Conservation (phyloP, 148 eudicot genomes). For the Chenopodium berlandieri region DNA sequence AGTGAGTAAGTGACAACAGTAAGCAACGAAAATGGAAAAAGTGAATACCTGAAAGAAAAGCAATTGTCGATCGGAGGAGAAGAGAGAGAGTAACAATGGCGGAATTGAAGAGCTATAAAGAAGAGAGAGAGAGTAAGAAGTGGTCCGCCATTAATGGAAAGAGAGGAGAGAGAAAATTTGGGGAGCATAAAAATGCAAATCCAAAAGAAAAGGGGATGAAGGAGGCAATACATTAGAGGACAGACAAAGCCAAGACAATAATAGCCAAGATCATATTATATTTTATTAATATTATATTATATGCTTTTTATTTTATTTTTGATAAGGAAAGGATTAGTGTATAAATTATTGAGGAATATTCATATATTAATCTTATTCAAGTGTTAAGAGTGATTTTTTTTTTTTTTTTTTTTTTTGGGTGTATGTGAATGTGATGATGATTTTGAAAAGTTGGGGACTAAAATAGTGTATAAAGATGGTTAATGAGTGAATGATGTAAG, state of each 20-base stretch:
- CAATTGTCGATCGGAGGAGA: slow-evolving; percentile 10
- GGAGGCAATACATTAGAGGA: slow-evolving; percentile 13
- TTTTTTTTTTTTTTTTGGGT: too few relatives aligned
- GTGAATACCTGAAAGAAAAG: slow-evolving; percentile 21
- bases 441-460: slow-evolving; percentile 16
- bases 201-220: slow-evolving; percentile 10
- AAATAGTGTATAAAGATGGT: neutral
- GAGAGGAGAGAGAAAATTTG: slow-evolving; percentile 19
- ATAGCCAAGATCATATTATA: neutral
- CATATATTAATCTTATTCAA: neutral
- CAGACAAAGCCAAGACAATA: slow-evolving; percentile 31
- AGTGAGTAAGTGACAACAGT: slow-evolving; percentile 2
- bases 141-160: slow-evolving; percentile 32
- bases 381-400: neutral
- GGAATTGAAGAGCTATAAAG: neutral
- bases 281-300: neutral
- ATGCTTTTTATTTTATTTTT: neutral
- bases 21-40: neutral
- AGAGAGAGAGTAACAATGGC: slow-evolving; percentile 7
- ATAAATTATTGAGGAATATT: neutral
- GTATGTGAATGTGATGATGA: slow-evolving; percentile 21
- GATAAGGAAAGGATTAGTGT: slow-evolving; percentile 1
- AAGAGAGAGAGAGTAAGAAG: neutral
- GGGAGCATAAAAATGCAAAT: slow-evolving; percentile 12
- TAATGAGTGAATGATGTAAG: neutral